A percentile compares a stretch with the other conserved stretches of the same genome.
Conservation (phyloP, 2,329 filamentous ascomycete species). For the Knoxdaviesia proteae region DNA sequence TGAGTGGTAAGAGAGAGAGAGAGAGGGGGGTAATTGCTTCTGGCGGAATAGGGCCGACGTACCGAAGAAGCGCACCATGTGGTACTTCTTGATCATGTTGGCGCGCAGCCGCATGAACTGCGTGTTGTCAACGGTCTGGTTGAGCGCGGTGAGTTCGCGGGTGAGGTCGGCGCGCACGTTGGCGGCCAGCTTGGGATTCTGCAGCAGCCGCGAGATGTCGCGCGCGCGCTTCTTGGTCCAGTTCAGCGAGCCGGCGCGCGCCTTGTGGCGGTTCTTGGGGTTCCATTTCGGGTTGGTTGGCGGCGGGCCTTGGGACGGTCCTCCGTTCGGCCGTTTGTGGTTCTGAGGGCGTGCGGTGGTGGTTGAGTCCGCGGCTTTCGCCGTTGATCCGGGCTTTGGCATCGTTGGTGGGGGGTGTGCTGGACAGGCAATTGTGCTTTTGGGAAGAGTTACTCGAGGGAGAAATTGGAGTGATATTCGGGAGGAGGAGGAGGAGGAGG, state of each 20-base stretch:
- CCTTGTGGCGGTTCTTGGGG: conserved; percentile 17
- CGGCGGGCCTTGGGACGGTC: neutral
- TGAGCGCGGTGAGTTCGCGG: conserved; percentile 46
- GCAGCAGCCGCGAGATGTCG: conserved; percentile 45
- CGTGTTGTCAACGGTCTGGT: conserved; percentile 39
- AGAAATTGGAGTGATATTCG: too few relatives aligned
- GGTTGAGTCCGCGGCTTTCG: neutral
- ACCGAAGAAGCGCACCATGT: conserved; percentile 76
- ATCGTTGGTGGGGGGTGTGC: too few relatives aligned
- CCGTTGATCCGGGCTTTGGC: neutral
- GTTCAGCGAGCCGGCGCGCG: conserved; percentile 28
- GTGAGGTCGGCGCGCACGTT: conserved; percentile 49
- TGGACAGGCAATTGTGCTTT: too few relatives aligned
- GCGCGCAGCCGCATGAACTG: conserved; percentile 39
- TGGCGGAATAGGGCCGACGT: conserved; percentile 9
- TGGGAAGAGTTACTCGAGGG: too few relatives aligned
- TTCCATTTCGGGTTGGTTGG: conserved; percentile 15
- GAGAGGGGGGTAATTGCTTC: too few relatives aligned
- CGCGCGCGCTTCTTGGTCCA: conserved; percentile 52
- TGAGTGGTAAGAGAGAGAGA: neutral
- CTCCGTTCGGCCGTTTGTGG: neutral
- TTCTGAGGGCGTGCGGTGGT: conserved; percentile 1
- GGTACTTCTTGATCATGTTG: conserved; percentile 58
- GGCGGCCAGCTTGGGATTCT: conserved; percentile 42
- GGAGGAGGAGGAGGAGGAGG: too few relatives aligned